Percentiles rank a stretch among this genome's conserved stretches.
Conservation (phyloP, 208 protist species). For the Trypanosoma theileri region DNA sequence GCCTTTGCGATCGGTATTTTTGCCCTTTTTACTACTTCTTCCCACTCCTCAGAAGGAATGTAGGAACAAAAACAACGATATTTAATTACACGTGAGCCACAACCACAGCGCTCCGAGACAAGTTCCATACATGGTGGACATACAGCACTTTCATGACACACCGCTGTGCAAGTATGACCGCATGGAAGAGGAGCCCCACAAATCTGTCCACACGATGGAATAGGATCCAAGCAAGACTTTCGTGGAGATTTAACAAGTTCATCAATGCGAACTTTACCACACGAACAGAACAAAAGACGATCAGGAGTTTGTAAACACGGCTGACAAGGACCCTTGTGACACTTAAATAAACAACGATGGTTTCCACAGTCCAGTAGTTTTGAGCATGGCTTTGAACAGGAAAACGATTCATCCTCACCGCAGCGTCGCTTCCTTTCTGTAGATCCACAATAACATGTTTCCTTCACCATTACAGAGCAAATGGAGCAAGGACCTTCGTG, state of each 20-base stretch:
- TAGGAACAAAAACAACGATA: conserved; percentile 83
- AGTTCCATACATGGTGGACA: conserved; percentile 79
- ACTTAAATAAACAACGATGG: conserved; percentile 72
- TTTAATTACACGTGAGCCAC: conserved; percentile 43
- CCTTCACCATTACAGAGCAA: conserved; percentile 58
- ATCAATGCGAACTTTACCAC: conserved; percentile 52
- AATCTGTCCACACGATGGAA: conserved; percentile 78
- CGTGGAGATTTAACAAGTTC: conserved; percentile 32
- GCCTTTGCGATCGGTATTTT: conserved; percentile 25
- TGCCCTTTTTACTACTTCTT: conserved; percentile 30
- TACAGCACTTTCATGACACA: conserved; percentile 76
- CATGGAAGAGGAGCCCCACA: conserved; percentile 82
- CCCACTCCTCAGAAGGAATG: conserved; percentile 61
- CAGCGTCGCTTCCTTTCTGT: conserved; percentile 42
- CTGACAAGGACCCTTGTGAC: conserved; percentile 78
- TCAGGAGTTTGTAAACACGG: conserved; percentile 57
- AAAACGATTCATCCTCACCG: conserved; percentile 37
- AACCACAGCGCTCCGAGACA: conserved; percentile 57
- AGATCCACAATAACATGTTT: conserved; percentile 90
- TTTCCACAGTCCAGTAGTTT: conserved; percentile 80
- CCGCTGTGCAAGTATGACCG: conserved; percentile 71
- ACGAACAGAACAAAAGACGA: conserved; percentile 56
- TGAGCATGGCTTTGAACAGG: conserved; percentile 43
- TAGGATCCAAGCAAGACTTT: conserved; percentile 71
- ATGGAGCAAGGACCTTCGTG: conserved; percentile 86